Evolutionary conservation across 768 basidiomycete genomes (phyloP).

Genomic region (Dioszegia hungarica): DNA sequence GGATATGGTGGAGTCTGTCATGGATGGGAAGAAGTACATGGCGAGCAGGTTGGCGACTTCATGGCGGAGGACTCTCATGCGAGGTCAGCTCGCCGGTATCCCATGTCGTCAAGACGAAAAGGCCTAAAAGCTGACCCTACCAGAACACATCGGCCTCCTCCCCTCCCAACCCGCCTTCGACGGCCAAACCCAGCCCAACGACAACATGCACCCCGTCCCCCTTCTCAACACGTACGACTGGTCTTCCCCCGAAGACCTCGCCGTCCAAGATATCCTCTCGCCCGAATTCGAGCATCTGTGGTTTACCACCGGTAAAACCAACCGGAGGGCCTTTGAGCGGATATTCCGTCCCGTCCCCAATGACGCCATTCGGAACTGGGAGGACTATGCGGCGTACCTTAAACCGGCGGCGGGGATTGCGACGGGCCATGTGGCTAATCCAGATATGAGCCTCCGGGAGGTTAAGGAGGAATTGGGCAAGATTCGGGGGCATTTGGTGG

Average conservation of each 20-base stretch:
- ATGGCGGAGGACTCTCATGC: constrained; percentile 74
- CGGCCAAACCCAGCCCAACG: constrained; percentile 49
- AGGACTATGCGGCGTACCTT: constrained; percentile 61
- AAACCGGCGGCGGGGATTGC: constrained; percentile 48
- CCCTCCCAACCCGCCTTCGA: constrained; percentile 59
- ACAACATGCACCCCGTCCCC: constrained; percentile 73
- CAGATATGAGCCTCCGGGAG: constrained; percentile 61
- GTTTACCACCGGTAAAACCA: constrained; percentile 67
- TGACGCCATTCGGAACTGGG: constrained; percentile 73
- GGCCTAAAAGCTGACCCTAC: neutral
- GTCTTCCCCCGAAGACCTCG: constrained; percentile 56
- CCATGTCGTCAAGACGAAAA: no score
- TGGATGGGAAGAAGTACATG: constrained; percentile 69
- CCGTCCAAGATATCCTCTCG: constrained; percentile 73
- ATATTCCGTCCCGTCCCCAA: constrained; percentile 77
- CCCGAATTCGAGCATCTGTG: constrained; percentile 60
- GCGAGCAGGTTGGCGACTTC: constrained; percentile 77
- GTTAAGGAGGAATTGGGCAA: constrained; percentile 70
- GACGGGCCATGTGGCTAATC: constrained; percentile 68
- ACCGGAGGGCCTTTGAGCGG: constrained; percentile 79
- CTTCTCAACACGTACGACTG: constrained; percentile 65
- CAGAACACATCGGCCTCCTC: constrained; percentile 84
- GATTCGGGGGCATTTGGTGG: constrained; percentile 53
- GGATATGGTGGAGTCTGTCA: constrained; percentile 66
- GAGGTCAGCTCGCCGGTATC: constrained; percentile 55